Percentiles rank a stretch among this genome's conserved stretches.
These are phyloP conservation scores for Populus euphratica DNA, from an alignment of 345 rosid genomes.

Conservation along the genomic window DNA sequence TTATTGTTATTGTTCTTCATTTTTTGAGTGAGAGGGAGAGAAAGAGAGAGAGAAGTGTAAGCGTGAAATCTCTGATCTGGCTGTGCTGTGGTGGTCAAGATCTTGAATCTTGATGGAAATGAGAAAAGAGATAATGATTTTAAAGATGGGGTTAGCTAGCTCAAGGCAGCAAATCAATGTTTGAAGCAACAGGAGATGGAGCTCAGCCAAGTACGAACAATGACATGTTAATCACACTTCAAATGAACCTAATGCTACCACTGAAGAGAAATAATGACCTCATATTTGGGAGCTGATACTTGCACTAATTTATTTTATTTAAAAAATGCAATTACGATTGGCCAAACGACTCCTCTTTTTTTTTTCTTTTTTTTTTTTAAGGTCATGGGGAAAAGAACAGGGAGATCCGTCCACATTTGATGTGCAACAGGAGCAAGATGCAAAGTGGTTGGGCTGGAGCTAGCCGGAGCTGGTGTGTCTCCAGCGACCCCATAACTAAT, in stretches of 20 bases:
- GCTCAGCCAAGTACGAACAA: conserved; percentile 25
- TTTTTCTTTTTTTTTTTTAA: neutral
- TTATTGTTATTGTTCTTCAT: conserved; percentile 61
- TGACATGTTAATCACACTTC: conserved; percentile 26
- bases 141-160: conserved; percentile 22
- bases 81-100: conserved; percentile 18
- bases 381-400: neutral
- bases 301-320: neutral
- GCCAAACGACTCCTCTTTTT: neutral
- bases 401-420: neutral
- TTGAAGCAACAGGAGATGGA: conserved; percentile 14
- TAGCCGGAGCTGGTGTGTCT: conserved; percentile 34
- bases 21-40: neutral
- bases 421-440: conserved; percentile 14
- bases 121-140: conserved; percentile 36
- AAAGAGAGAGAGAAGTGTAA: neutral
- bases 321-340: conserved; percentile 16
- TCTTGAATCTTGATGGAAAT: conserved; percentile 26
- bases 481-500: conserved; percentile 67
- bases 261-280: neutral
- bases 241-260: conserved; percentile 19
- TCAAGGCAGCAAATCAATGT: conserved; percentile 10
- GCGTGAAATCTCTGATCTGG: neutral
- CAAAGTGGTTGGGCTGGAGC: conserved; percentile 34
- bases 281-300: neutral